Evolutionary conservation across 225 moss, liverwort and hornwort genomes (phyloP).

Genomic region (Climacium dendroides): DNA sequence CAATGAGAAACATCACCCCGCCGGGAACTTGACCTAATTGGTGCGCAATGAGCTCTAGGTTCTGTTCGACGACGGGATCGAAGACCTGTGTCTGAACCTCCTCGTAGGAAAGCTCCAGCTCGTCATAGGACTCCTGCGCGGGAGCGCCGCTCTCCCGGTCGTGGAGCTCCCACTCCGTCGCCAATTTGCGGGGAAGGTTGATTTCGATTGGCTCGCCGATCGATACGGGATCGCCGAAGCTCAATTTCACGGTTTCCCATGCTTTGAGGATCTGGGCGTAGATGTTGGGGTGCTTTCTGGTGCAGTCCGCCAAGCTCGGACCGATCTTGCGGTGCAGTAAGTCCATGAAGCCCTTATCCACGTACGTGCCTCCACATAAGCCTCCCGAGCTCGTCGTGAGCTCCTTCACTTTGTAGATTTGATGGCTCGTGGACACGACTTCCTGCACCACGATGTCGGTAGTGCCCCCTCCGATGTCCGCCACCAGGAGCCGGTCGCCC

Average conservation of each 20-base stretch:
- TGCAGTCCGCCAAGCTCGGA: constrained; percentile 14
- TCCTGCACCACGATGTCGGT: constrained; percentile 32
- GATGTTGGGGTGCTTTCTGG: not conserved
- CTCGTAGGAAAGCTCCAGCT: constrained; percentile 1
- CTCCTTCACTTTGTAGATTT: constrained; percentile 12
- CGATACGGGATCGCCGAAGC: constrained; percentile 12
- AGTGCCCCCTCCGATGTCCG: constrained; percentile 27
- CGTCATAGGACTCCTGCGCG: constrained; percentile 8
- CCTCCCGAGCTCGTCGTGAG: constrained; percentile 25
- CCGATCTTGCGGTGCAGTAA: constrained; percentile 20
- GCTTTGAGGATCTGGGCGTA: not conserved
- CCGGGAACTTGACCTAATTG: not conserved
- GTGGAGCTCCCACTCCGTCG: constrained; percentile 13
- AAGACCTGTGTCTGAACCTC: constrained; percentile 20
- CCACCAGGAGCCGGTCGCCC: constrained; percentile 46
- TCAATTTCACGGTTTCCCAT: constrained; percentile 18
- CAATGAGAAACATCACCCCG: constrained; percentile 7
- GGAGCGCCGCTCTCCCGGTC: not conserved
- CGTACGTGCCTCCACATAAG: constrained; percentile 28
- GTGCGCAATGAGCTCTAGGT: constrained; percentile 6
- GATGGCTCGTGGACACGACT: not conserved
- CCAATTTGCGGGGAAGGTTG: not conserved
- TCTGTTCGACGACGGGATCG: constrained; percentile 19
- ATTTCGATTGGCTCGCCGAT: not conserved
- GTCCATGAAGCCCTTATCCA: constrained; percentile 18